phyloP scores from a whole-genome alignment of 129 eudicot genomes.

The Centrapalus pauciflorus region DNA sequence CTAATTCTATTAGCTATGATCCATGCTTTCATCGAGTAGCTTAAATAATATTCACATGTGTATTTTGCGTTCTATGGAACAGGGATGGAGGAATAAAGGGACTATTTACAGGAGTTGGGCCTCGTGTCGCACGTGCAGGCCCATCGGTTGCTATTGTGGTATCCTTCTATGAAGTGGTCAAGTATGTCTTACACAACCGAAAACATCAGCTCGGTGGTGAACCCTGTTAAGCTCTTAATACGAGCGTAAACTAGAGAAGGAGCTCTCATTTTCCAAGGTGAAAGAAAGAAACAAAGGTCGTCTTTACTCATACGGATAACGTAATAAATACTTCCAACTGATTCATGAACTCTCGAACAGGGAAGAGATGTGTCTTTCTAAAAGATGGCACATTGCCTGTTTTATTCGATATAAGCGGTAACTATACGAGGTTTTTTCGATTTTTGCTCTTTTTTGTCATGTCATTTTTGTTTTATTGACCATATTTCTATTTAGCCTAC shows the following conservation, averaged over 20 bases:
- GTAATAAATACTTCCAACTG: no score
- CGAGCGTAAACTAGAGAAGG: no score
- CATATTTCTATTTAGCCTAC: background rate
- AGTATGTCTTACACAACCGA: constrained; percentile 45
- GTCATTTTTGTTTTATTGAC: background rate
- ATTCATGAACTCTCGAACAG: no score
- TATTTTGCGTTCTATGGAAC: no score
- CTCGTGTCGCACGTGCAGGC: constrained; percentile 81
- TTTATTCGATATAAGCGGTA: background rate
- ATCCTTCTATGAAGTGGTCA: constrained; percentile 73
- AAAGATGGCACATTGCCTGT: background rate
- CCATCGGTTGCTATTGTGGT: constrained; percentile 95
- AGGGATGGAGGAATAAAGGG: constrained; percentile 91
- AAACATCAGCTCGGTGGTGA: no score
- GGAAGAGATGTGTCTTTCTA: background rate
- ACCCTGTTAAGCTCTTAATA: no score
- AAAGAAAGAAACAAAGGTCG: no score
- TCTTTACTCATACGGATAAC: no score
- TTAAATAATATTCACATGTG: no score
- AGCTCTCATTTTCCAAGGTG: no score
- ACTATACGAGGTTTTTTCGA: background rate
- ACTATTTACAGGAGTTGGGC: constrained; percentile 69
- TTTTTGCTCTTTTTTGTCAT: background rate
- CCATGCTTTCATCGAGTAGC: no score
- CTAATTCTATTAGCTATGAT: no score